Percentiles rank a stretch among this genome's conserved stretches.
Evolutionary conservation across 2,329 filamentous ascomycete genomes (phyloP).

Genomic region (Alternaria conjuncta): DNA sequence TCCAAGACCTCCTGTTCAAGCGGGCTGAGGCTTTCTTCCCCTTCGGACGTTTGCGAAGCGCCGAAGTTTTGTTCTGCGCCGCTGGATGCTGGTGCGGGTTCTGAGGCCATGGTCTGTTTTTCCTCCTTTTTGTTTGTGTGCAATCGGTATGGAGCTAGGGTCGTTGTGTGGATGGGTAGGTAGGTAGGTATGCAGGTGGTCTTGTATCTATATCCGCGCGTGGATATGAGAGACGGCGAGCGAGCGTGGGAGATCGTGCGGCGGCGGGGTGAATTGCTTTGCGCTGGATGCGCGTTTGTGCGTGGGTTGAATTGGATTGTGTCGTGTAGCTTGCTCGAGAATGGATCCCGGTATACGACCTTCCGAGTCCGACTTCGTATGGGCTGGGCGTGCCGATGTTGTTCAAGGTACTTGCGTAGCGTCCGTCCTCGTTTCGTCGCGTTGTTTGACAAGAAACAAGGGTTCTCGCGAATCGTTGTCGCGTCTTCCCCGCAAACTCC

Average conservation of each 20-base stretch:
- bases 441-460: neutral
- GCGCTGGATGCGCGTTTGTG: neutral
- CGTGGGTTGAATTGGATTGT: neutral
- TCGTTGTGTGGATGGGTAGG: neutral
- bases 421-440: neutral
- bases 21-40: conserved; percentile 63
- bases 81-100: neutral
- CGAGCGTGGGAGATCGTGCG: neutral
- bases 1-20: conserved; percentile 94
- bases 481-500: conserved; percentile 16
- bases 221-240: neutral
- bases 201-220: neutral
- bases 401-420: neutral
- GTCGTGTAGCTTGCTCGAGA: neutral
- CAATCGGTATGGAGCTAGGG: neutral
- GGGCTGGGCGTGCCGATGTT: neutral
- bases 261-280: neutral
- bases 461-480: conserved; percentile 7
- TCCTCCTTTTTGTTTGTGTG: neutral
- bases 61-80: conserved; percentile 15
- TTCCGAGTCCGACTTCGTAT: neutral
- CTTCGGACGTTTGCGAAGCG: conserved; percentile 19
- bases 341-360: neutral
- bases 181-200: neutral
- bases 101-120: conserved; percentile 22